These are phyloP conservation scores for Cercospora sp. DNA, from an alignment of 2,329 filamentous ascomycete species.

Conservation along the genomic window DNA sequence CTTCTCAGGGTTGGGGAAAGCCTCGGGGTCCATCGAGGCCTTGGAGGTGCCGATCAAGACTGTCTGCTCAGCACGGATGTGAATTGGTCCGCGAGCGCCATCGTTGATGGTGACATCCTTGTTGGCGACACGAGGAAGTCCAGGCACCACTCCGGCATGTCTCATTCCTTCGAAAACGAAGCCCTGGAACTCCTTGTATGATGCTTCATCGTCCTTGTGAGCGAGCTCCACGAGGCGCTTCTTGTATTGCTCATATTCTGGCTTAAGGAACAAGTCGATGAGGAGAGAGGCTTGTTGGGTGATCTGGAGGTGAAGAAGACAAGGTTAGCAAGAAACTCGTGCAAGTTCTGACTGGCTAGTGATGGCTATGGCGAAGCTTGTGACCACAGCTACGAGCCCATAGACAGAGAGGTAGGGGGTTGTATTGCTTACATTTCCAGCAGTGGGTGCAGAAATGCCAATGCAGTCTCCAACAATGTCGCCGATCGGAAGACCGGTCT, in stretches of 20 bases:
- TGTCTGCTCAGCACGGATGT: slow-evolving; percentile 48
- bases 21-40: slow-evolving; percentile 43
- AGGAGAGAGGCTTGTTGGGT: slow-evolving; percentile 56
- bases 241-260: slow-evolving; percentile 54
- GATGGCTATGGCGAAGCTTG: neutral
- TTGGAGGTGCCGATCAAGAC: slow-evolving; percentile 49
- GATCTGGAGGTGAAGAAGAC: slow-evolving; percentile 30
- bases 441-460: slow-evolving; percentile 52
- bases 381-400: neutral
- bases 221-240: slow-evolving; percentile 53
- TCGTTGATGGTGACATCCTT: slow-evolving; percentile 47
- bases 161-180: slow-evolving; percentile 59
- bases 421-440: slow-evolving; percentile 39
- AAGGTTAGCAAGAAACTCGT: neutral
- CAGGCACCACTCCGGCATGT: slow-evolving; percentile 53
- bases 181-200: slow-evolving; percentile 52
- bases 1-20: slow-evolving; percentile 46
- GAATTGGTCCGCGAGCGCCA: slow-evolving; percentile 49
- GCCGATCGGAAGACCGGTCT: slow-evolving; percentile 48
- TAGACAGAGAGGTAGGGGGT: neutral
- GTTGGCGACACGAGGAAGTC: slow-evolving; percentile 53
- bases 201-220: slow-evolving; percentile 45
- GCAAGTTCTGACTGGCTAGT: neutral
- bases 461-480: slow-evolving; percentile 55
- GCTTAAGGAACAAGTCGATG: slow-evolving; percentile 54